phyloP scores from a whole-genome alignment of 805 yeast species.

The Wickerhamiella alocasiicola region DNA sequence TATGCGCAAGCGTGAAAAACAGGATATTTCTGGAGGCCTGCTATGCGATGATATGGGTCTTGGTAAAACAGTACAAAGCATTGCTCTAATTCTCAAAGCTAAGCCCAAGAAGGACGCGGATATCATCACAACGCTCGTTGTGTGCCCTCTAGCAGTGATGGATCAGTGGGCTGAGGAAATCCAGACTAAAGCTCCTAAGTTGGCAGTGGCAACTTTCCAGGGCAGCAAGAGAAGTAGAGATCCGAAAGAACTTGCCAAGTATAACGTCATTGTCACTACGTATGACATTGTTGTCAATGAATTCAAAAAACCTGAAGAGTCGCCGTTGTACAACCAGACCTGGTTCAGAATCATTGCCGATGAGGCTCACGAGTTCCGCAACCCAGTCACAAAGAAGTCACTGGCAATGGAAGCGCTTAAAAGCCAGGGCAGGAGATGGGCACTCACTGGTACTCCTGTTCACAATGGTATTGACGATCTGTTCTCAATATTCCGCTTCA shows the following conservation, averaged over 20 bases:
- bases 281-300: slow-evolving; percentile 26
- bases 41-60: slow-evolving; percentile 85
- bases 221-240: slow-evolving; percentile 24
- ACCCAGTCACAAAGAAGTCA: slow-evolving; percentile 35
- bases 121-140: slow-evolving; percentile 27
- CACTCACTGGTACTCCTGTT: slow-evolving; percentile 53
- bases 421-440: slow-evolving; percentile 38
- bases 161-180: slow-evolving; percentile 34
- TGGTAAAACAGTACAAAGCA: slow-evolving; percentile 73
- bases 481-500: slow-evolving; percentile 37
- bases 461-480: slow-evolving; percentile 46
- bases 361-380: slow-evolving; percentile 54
- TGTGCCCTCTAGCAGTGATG: slow-evolving; percentile 33
- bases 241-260: slow-evolving; percentile 15
- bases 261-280: slow-evolving; percentile 30
- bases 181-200: slow-evolving; percentile 27
- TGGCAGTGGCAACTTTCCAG: slow-evolving; percentile 26
- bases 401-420: slow-evolving; percentile 35
- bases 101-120: slow-evolving; percentile 12
- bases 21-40: slow-evolving; percentile 39
- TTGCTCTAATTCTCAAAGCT: slow-evolving; percentile 46
- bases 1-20: slow-evolving; percentile 30
- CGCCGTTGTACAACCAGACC: slow-evolving; percentile 18
- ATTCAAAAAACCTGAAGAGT: slow-evolving; percentile 13
- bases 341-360: slow-evolving; percentile 52